Percentiles rank a stretch among this genome's conserved stretches.
Evolutionary conservation across 2,329 filamentous ascomycete genomes (phyloP).

Genomic region (Macrophomina tecta): DNA sequence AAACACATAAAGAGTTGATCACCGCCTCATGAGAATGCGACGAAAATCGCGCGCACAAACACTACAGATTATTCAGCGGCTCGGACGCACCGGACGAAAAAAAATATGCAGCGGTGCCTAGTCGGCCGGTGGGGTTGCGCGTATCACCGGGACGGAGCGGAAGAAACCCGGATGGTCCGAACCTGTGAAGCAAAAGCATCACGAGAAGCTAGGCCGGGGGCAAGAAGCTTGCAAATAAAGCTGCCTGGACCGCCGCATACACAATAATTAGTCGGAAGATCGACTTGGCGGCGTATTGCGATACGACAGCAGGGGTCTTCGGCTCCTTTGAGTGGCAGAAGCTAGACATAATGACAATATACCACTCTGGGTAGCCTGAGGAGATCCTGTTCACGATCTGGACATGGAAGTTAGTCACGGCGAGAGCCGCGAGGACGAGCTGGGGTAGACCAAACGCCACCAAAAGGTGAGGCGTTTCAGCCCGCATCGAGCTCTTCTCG

Average conservation of each 20-base stretch:
- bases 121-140: background rate
- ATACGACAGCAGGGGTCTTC: background rate
- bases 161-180: slow-evolving; percentile 2
- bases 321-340: slow-evolving; percentile 24
- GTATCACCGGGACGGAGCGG: background rate
- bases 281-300: background rate
- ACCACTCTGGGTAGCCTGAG: slow-evolving; percentile 89
- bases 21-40: background rate
- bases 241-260: slow-evolving; percentile 83
- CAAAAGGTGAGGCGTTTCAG: slow-evolving; percentile 19
- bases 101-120: background rate
- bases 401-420: slow-evolving; percentile 83
- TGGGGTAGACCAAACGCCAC: slow-evolving; percentile 70
- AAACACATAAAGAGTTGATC: background rate
- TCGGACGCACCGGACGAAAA: background rate
- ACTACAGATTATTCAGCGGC: background rate
- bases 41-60: background rate
- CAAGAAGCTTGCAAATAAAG: slow-evolving; percentile 86
- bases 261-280: slow-evolving; percentile 56
- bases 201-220: slow-evolving; percentile 63
- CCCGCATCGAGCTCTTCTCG: background rate
- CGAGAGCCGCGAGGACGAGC: slow-evolving; percentile 71
- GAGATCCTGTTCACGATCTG: slow-evolving; percentile 91
- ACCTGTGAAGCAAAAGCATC: background rate
- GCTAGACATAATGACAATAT: slow-evolving; percentile 72